Base-by-base conservation (phyloP, 164 flowering plant species). In the Akebia trifoliata region DNA sequence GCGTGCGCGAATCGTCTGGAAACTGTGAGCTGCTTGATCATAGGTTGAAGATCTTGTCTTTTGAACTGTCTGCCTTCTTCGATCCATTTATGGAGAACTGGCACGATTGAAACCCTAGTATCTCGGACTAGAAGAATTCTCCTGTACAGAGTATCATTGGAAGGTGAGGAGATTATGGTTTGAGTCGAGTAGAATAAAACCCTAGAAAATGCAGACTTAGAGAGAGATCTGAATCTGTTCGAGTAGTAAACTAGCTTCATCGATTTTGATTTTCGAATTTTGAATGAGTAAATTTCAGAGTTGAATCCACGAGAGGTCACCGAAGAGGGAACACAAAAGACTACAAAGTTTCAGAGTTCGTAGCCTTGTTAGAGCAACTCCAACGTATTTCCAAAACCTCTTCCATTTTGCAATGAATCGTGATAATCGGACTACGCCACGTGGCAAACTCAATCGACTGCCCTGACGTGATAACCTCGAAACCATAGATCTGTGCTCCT, bases 41-140 rank as follows among this genome's bases (percentile, higher is more conserved):
- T 36, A 2, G 9, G 0, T 11, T 31, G 65, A 45, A 76, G 77
- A 21, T 65, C 52, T 4, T 4, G 10, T 43, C 47, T 55, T 52
- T 18, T 9, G 1, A 74, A 61, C 4, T 28, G 0, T 1, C 35
- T 55, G 17, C 76, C 82, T 46, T 69, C 73, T 43, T 55, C 11
- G 14, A 76, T 11, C 78, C 80, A 75, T 54, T 71, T 68, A 56
- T 76, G 69, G 12, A 78, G 82, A 14, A 71, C 57, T 11, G 79
- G 76, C 11, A 57, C 62, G 0, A 71, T 54, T 1, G 82, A 70
- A 8, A 40, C 49, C 3, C 47, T 64, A 9, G 72, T 72, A 54
- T 72, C 54, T 8, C 73, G 71, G 4, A 63, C 11, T 0, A 67
- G 73, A 0, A 65, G 53, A 17, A 74, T 73, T 51, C 74, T 71